A percentile compares a stretch with the other conserved stretches of the same genome.
Evolutionary conservation across 2,329 filamentous ascomycete species (phyloP).

Genomic region (Fusarium xyrophilum): DNA sequence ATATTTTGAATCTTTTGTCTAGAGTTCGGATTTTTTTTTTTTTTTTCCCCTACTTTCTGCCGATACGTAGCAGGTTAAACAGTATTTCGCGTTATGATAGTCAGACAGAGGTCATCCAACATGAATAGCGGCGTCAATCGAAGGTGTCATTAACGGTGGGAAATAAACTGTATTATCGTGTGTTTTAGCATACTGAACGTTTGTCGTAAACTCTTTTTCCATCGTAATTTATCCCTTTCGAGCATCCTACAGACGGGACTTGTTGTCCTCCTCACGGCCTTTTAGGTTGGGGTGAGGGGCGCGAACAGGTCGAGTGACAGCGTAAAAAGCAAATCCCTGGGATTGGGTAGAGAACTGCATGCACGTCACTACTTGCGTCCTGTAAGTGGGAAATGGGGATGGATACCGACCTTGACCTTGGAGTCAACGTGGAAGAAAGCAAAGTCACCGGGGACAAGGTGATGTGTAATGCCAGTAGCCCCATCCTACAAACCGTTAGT

Average conservation of each 20-base stretch:
- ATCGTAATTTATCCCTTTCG: not conserved
- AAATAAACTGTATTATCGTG: slow-evolving; percentile 3
- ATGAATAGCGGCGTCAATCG: not conserved
- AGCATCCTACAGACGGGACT: slow-evolving; percentile 24
- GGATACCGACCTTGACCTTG: slow-evolving; percentile 33
- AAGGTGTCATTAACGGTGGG: fast-evolving
- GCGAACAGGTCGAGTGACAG: slow-evolving; percentile 36
- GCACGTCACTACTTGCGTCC: fast-evolving
- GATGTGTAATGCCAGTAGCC: slow-evolving; percentile 38
- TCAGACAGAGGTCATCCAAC: too few relatives aligned
- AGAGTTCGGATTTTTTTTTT: too few relatives aligned
- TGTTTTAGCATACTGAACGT: slow-evolving; percentile 1
- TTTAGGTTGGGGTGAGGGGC: slow-evolving; percentile 34
- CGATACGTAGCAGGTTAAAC: too few relatives aligned
- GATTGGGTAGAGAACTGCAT: slow-evolving; percentile 39
- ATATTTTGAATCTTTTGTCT: not conserved
- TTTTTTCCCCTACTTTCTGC: too few relatives aligned
- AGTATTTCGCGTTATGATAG: too few relatives aligned
- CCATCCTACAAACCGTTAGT: slow-evolving; percentile 27
- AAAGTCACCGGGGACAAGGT: slow-evolving; percentile 34
- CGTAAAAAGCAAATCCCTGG: slow-evolving; percentile 36
- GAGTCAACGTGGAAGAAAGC: slow-evolving; percentile 40
- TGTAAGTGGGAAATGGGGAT: fast-evolving
- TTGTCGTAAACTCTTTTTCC: not conserved
- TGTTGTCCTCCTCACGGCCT: slow-evolving; percentile 35